Base-by-base conservation (phyloP, 2,329 filamentous ascomycete species). In the Cryphonectria japonica region DNA sequence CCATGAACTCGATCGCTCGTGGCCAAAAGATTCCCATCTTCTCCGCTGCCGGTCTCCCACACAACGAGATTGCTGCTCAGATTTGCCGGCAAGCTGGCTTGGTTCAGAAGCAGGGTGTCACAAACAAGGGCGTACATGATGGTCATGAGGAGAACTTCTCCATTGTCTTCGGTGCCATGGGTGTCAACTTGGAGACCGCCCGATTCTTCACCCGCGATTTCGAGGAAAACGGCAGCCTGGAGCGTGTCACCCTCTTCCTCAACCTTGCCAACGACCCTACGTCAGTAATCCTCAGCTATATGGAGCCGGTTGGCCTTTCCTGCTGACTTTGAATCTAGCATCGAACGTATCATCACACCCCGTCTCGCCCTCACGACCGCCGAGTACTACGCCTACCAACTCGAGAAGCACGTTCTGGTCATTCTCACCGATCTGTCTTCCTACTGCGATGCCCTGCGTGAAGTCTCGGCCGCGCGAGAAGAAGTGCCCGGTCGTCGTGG, bases 1-100 rank as follows among this genome's bases (percentile, higher is more conserved):
- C 95, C 73, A 98, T 98, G 95, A 94, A 94, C 87, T 95, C 92
- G 73, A 97, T 98, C 82, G 96, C 97, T 75, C 94, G 96, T 89
- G 96, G 96, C 74, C 96, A 99, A 83, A 99, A 99, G 88, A 99
- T 99, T 76, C 96, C 97, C 77, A 99, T 99, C 79, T 99, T 99
- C 90, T 99, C 96, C 37, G 94, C 96, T 69, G 91, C 96, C 73
- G 96, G 96, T 94, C 90, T 99, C 72, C 97, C 97, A 54, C 97
- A 99, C 86, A 99, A 99, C 85, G 96, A 99, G 87, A 98, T 99
- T 79, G 97, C 97, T 71, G 97, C 96, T 63, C 95, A 98, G 85
- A 99, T 99, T 83, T 98, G 95, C 87, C 91, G 97, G 84, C 96
- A 99, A 84, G 96, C 96, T 77, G 90, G 95, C 83, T 85, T 99